These are phyloP conservation scores for Vitis vinifera DNA, from an alignment of 164 flowering plant species.

Conservation along the genomic window DNA sequence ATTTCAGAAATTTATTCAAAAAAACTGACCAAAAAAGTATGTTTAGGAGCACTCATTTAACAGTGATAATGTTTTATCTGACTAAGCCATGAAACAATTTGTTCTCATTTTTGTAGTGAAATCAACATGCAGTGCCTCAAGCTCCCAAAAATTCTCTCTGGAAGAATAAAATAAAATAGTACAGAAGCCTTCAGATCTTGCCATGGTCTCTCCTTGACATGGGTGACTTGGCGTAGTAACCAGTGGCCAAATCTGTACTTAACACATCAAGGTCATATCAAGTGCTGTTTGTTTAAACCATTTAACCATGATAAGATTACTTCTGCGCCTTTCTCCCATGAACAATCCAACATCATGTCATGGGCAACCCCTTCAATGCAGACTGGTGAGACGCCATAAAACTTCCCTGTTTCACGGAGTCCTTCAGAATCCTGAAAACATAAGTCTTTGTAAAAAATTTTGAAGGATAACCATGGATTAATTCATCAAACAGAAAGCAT, in stretches of 20 bases:
- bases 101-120: too few species aligned
- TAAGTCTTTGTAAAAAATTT: too few species aligned
- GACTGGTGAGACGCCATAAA: conserved; percentile 52
- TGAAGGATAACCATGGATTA: not conserved
- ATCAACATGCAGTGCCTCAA: too few species aligned
- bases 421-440: conserved; percentile 55
- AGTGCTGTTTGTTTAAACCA: conserved; percentile 20
- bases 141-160: too few species aligned
- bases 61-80: too few species aligned
- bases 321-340: conserved; percentile 84
- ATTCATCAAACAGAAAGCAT: not conserved
- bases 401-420: conserved; percentile 50
- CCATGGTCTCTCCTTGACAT: not conserved
- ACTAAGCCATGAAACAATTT: too few species aligned
- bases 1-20: too few species aligned
- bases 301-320: conserved; percentile 67
- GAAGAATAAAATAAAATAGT: too few species aligned
- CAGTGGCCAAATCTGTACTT: too few species aligned
- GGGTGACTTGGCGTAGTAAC: too few species aligned
- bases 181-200: not conserved
- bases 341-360: conserved; percentile 86
- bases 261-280: not conserved
- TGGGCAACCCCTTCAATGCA: conserved; percentile 66
- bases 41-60: too few species aligned
- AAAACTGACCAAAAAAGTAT: too few species aligned